Evolutionary conservation across 345 rosid species (phyloP).

Genomic region (Pugionium cornutum): DNA sequence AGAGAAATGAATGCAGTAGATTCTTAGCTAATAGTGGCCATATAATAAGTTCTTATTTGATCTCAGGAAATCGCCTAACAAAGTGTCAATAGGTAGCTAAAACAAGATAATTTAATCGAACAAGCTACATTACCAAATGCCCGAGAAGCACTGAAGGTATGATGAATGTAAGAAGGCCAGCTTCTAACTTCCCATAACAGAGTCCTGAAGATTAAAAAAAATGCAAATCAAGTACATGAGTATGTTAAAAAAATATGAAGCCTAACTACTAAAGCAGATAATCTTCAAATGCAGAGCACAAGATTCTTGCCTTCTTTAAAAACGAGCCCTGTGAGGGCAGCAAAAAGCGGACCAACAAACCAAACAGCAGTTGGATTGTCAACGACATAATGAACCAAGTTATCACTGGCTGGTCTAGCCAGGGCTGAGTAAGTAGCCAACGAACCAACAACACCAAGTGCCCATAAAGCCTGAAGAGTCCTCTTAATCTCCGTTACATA

Average conservation of each 20-base stretch:
- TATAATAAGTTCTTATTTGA: neutral
- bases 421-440: conserved; percentile 57
- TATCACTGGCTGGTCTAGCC: conserved; percentile 70
- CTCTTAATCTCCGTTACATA: conserved; percentile 91
- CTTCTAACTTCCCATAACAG: conserved; percentile 96
- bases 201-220: conserved; percentile 53
- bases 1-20: conserved; percentile 1
- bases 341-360: conserved; percentile 94
- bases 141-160: conserved; percentile 87
- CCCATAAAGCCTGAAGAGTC: conserved; percentile 93
- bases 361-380: conserved; percentile 68
- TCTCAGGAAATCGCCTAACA: conserved; percentile 6
- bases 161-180: conserved; percentile 79
- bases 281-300: neutral
- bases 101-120: conserved; percentile 10
- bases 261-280: neutral
- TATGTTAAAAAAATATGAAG: neutral
- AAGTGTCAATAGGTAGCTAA: conserved; percentile 21
- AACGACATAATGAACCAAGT: conserved; percentile 68
- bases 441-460: conserved; percentile 73
- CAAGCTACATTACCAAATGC: conserved; percentile 65
- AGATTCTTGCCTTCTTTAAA: conserved; percentile 78
- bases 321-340: conserved; percentile 85
- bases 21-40: neutral
- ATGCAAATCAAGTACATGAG: conserved; percentile 22